Conservation (phyloP, 345 rosid species). For the Eucalyptus caleyi region DNA sequence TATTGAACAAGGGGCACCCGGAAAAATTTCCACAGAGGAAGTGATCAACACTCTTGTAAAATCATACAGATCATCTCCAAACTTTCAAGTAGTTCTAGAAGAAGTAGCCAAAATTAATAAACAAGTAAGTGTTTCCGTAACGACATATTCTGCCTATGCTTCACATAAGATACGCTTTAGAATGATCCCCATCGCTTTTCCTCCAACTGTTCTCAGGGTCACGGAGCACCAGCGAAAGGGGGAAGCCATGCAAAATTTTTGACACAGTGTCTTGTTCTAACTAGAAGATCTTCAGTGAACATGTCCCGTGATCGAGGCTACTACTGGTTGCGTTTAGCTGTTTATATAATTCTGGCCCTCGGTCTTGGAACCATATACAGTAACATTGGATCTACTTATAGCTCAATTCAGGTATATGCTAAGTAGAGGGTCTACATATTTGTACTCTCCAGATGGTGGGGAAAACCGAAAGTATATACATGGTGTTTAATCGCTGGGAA, state of each 20-base stretch:
- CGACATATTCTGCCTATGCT: not conserved
- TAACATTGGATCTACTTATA: not conserved
- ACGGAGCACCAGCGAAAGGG: not conserved
- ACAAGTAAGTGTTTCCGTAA: conserved; percentile 2
- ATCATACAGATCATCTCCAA: conserved; percentile 23
- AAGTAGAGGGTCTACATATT: not conserved
- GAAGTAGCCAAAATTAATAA: conserved; percentile 13
- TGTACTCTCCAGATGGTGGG: not conserved
- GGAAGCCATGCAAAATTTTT: not conserved
- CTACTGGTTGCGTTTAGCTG: not conserved
- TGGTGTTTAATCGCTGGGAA: not conserved
- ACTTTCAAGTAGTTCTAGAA: conserved; percentile 7
- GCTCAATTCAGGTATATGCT: not conserved
- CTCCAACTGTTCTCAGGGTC: not conserved
- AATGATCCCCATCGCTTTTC: not conserved
- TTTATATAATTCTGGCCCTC: not conserved
- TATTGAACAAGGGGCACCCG: conserved; percentile 21
- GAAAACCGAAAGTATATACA: not conserved
- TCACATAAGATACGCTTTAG: not conserved
- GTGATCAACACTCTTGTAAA: conserved; percentile 21
- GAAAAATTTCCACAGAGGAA: conserved; percentile 12
- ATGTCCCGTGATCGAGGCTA: not conserved
- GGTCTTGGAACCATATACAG: not conserved
- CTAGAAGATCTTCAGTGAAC: not conserved
- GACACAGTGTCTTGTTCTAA: not conserved